These are phyloP conservation scores for Closterium sp. DNA, from an alignment of 139 green algal genomes.

Conservation along the genomic window DNA sequence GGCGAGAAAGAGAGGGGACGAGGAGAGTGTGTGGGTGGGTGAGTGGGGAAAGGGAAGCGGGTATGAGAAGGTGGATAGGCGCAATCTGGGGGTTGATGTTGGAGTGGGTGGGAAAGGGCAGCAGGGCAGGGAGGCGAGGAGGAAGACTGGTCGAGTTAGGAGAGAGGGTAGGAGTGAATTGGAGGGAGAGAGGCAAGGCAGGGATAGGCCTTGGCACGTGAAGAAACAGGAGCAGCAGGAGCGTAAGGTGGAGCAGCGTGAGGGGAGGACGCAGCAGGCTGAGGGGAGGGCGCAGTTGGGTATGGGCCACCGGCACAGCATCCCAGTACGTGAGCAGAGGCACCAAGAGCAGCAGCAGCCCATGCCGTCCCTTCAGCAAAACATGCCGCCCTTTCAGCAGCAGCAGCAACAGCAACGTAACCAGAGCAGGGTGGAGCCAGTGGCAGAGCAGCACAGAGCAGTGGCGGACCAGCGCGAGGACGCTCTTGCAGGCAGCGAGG, in stretches of 20 bases:
- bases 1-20: neutral
- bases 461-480: neutral
- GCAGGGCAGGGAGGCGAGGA: neutral
- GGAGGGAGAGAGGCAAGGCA: neutral
- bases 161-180: neutral
- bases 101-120: neutral
- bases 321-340: too few species aligned
- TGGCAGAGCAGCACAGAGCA: too few species aligned
- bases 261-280: neutral
- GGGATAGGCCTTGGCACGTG: neutral
- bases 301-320: too few species aligned
- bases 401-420: neutral
- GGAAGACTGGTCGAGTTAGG: neutral
- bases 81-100: neutral
- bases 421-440: too few species aligned
- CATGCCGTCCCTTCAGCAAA: neutral
- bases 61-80: neutral
- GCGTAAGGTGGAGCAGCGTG: neutral
- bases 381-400: neutral
- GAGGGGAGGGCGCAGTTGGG: too few species aligned
- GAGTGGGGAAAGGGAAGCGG: neutral
- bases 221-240: neutral
- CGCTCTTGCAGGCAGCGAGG: neutral
- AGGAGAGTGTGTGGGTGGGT: neutral
- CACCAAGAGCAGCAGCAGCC: neutral